These are phyloP conservation scores for Pholiota adiposa DNA, from an alignment of 1,284 basidiomycete genomes.

Conservation along the genomic window DNA sequence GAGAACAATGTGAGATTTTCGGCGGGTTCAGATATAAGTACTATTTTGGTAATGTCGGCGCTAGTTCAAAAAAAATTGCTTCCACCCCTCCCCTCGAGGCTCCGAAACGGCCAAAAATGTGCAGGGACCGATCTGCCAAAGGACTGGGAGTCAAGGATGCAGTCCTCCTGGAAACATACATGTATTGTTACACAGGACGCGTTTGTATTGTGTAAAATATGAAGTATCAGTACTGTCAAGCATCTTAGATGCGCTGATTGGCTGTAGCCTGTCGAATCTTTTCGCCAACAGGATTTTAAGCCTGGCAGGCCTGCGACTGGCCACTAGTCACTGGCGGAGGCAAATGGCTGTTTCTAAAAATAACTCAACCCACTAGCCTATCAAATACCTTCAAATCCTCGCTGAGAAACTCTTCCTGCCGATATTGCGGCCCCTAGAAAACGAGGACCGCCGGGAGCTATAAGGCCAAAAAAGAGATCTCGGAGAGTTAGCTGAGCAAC, in stretches of 20 bases:
- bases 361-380: background rate
- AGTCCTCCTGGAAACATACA: too few species aligned
- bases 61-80: slow-evolving; percentile 3
- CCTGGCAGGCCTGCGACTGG: background rate
- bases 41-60: slow-evolving; percentile 10
- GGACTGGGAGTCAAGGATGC: background rate
- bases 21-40: slow-evolving; percentile 1
- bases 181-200: too few species aligned
- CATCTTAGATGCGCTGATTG: background rate
- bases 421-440: background rate
- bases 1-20: background rate
- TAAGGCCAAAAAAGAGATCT: background rate
- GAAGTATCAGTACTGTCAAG: background rate
- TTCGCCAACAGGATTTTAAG: background rate
- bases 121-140: background rate
- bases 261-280: background rate
- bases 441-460: background rate
- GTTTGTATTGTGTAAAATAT: background rate
- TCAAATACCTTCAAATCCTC: background rate
- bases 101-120: background rate
- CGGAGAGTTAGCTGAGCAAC: background rate
- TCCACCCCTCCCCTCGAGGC: background rate
- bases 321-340: background rate
- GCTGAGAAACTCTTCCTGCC: background rate
- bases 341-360: background rate